Conservation (phyloP, 495 filamentous ascomycete genomes). For the Xylaria scruposa region DNA sequence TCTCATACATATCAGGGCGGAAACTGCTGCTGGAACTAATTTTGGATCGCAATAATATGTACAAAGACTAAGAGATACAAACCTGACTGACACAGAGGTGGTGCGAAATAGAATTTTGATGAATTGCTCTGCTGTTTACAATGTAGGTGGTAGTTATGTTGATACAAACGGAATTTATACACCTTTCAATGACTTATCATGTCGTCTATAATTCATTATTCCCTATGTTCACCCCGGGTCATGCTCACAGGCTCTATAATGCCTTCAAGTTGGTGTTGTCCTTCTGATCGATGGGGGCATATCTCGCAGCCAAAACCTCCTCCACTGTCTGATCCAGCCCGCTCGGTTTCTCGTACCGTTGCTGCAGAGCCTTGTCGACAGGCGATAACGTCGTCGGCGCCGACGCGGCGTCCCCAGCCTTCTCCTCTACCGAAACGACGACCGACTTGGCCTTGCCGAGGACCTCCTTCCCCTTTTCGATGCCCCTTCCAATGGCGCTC, state of each 20-base stretch:
- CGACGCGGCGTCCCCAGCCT: conserved; percentile 33
- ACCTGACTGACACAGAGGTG: background rate
- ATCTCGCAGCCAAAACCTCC: conserved; percentile 55
- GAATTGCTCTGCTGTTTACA: background rate
- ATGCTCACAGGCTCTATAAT: conserved; percentile 33
- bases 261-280: conserved; percentile 47
- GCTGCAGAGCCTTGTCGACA: conserved; percentile 52
- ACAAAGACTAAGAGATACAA: background rate
- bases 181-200: background rate
- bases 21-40: background rate
- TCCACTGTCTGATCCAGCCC: conserved; percentile 43
- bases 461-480: conserved; percentile 43
- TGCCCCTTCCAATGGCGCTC: conserved; percentile 40
- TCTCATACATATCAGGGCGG: background rate
- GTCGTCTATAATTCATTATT: background rate
- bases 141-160: conserved; percentile 9
- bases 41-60: background rate
- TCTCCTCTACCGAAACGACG: conserved; percentile 34
- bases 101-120: background rate
- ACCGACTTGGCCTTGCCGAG: conserved; percentile 40
- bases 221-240: background rate
- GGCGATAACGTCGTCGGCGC: conserved; percentile 41
- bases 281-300: conserved; percentile 50
- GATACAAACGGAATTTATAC: conserved; percentile 25
- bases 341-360: conserved; percentile 52